A percentile compares a stretch with the other conserved stretches of the same genome.
Evolutionary conservation across 257 asterid species (phyloP).

Genomic region (Przewalskia tangutica): DNA sequence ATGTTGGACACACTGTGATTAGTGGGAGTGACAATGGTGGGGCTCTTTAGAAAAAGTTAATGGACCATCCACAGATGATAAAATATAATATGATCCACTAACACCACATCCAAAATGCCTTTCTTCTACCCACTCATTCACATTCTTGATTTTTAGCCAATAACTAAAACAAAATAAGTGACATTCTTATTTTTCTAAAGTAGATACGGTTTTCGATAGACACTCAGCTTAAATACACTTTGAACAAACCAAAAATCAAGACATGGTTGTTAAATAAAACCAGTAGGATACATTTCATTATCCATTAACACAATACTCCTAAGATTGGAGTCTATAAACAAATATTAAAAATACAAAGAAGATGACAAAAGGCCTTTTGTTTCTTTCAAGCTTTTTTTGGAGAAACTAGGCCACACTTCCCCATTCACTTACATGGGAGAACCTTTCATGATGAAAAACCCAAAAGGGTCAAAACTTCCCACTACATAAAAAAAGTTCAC

Average conservation of each 20-base stretch:
- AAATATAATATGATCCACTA: background rate
- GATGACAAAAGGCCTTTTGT: constrained; percentile 36
- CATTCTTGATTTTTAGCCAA: background rate
- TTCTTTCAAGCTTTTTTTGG: constrained; percentile 29
- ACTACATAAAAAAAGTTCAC: constrained; percentile 21
- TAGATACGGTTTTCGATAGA: too few species aligned
- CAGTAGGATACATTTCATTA: background rate
- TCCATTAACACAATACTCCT: constrained; percentile 9
- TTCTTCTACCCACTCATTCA: background rate
- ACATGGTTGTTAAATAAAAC: background rate
- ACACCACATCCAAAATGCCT: background rate
- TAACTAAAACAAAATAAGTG: background rate
- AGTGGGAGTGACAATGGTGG: background rate
- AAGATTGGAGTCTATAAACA: constrained; percentile 7
- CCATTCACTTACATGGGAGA: constrained; percentile 30
- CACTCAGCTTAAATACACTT: too few species aligned
- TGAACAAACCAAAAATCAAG: background rate
- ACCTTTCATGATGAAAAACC: constrained; percentile 12
- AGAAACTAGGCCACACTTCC: constrained; percentile 38
- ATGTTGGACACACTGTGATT: background rate
- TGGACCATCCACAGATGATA: background rate
- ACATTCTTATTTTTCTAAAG: too few species aligned
- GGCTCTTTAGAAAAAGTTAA: background rate
- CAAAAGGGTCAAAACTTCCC: constrained; percentile 35
- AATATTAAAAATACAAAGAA: constrained; percentile 18